Evolutionary conservation across 108 stramenopile species (phyloP), one percentile per base, ranked within the genome.

Genomic region (Phaeodactylum tricornutum): DNA sequence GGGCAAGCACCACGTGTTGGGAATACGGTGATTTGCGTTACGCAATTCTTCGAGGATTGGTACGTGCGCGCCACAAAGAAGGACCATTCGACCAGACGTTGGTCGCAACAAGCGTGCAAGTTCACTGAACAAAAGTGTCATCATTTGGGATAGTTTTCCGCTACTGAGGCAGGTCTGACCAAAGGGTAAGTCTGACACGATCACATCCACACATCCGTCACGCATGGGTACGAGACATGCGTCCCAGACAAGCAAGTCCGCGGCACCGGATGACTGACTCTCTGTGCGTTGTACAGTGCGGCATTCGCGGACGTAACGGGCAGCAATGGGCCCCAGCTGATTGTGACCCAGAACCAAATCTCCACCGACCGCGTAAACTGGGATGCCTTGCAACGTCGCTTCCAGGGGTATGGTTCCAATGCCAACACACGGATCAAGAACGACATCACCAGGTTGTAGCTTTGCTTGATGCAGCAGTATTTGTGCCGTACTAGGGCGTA

Each of bases 341-440:
- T 50, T 34, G 14, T 41, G 49, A 34, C 41, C 32, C 55, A 71
- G 26, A 14, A 62, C 59, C 21, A 83, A 19, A 47, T 83, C 81
- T 16, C 81, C 81, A 24, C 81, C 81, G 21, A 83, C 8, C 14
- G 60, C 71, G 16, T 69, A 42, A 21, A 1, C 39, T 7, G 11
- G 25, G 25, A 25, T 23, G 12, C 22, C 11, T 52, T 7, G 51
- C 15, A 34, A 29, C 17, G 29, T 28, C 3, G 45, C 62, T 45
- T 75, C 69, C 31, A 71, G n/a, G 9, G 74, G 69, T 27, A 75
- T 75, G 21, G 81, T 83, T 3, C 76, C 76, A n/a, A 77, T 50
- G 1, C 81, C 81, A 3, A 63, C 73, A 59, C 81, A 83, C 16
- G 81, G 81, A 66, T 83, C 81, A 52, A 83, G 52, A 6, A 83